These are phyloP conservation scores for Candida succiphila DNA, from an alignment of 805 yeast species.

Conservation along the genomic window DNA sequence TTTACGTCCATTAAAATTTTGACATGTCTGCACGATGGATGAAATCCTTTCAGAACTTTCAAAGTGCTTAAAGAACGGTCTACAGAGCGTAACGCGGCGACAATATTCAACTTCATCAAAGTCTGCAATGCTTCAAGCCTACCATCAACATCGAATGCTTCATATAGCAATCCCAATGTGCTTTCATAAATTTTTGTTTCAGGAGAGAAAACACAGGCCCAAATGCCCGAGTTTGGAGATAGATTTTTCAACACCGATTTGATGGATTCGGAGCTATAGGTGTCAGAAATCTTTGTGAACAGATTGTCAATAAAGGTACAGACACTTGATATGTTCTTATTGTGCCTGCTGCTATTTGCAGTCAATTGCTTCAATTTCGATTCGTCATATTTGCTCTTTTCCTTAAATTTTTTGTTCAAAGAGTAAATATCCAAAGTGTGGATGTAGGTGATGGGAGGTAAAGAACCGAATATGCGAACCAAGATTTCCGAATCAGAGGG, in stretches of 20 bases:
- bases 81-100: constrained; percentile 34
- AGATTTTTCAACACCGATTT: constrained; percentile 28
- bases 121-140: constrained; percentile 65
- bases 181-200: constrained; percentile 49
- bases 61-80: constrained; percentile 15
- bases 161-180: constrained; percentile 63
- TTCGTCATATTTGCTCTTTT: constrained; percentile 4
- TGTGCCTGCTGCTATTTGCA: constrained; percentile 17
- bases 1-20: constrained; percentile 68
- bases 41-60: constrained; percentile 9
- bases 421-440: constrained; percentile 14
- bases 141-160: constrained; percentile 71
- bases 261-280: constrained; percentile 8
- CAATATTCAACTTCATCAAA: constrained; percentile 34
- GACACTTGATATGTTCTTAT: constrained; percentile 12
- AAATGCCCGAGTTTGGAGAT: constrained; percentile 49
- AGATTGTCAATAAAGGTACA: constrained; percentile 11
- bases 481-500: constrained; percentile 10
- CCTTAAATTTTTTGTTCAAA: constrained; percentile 9
- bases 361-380: constrained; percentile 12
- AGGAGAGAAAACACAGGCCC: constrained; percentile 69
- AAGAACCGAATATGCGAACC: constrained; percentile 7
- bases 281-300: constrained; percentile 16
- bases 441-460: constrained; percentile 9
- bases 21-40: constrained; percentile 38